These are phyloP conservation scores for Acacia concinna DNA, from an alignment of 331 rosid species.

Conservation along the genomic window DNA sequence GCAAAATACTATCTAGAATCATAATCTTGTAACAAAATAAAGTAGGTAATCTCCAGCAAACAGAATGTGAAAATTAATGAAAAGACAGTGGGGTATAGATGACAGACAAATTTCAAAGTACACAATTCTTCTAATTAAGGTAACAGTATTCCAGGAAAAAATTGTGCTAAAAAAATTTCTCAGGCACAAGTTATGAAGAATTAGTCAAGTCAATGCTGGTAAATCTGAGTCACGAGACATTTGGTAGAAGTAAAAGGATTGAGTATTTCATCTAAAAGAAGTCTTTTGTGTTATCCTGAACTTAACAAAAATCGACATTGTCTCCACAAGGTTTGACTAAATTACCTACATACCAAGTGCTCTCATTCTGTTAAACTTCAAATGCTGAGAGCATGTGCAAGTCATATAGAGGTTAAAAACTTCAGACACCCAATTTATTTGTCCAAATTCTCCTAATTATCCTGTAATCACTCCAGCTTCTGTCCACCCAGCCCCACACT, in stretches of 20 bases:
- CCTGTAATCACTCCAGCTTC: neutral
- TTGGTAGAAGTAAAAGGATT: neutral
- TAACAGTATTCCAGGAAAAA: neutral
- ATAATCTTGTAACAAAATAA: neutral
- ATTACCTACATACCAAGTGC: neutral
- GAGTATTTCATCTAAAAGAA: neutral
- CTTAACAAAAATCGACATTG: neutral
- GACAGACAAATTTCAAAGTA: neutral
- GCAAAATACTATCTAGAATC: conserved; percentile 16
- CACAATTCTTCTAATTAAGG: neutral
- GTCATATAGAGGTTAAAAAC: neutral
- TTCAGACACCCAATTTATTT: neutral
- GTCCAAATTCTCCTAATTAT: neutral
- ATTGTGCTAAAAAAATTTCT: neutral
- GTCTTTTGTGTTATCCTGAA: neutral
- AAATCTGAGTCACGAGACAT: neutral
- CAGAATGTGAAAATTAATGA: neutral
- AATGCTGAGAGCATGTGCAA: neutral
- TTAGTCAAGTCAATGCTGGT: neutral
- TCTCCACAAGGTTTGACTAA: neutral
- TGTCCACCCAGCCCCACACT: neutral
- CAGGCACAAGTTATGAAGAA: neutral
- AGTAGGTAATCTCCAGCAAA: neutral
- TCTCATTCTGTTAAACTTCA: neutral
- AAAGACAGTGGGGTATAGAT: neutral